These are phyloP conservation scores for Rhizopus microsporus DNA, from an alignment of 371 early-diverging fungal genomes.

Conservation along the genomic window DNA sequence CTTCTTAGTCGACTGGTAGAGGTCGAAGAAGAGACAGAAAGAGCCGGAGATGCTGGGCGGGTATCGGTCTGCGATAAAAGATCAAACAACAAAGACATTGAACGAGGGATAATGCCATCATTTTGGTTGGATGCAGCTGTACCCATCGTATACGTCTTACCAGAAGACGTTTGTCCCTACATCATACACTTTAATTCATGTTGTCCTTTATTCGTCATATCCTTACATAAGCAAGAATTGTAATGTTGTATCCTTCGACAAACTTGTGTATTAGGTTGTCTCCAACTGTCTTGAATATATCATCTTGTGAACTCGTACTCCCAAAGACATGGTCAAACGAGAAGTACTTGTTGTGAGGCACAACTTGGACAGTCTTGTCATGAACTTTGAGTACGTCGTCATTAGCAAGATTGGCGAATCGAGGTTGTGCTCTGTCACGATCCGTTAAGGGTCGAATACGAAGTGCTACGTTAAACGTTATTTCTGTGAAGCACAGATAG, in stretches of 20 bases:
- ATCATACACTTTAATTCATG: not conserved
- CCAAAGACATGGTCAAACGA: slow-evolving; percentile 42
- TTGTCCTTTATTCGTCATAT: not conserved
- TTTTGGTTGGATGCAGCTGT: slow-evolving; percentile 68
- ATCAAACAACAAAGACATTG: slow-evolving; percentile 75
- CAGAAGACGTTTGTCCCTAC: slow-evolving; percentile 83
- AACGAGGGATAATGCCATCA: slow-evolving; percentile 86
- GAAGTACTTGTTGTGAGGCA: slow-evolving; percentile 34
- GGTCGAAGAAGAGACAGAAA: slow-evolving; percentile 27
- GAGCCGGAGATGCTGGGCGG: slow-evolving; percentile 24
- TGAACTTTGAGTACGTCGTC: slow-evolving; percentile 30
- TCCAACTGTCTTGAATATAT: slow-evolving; percentile 28
- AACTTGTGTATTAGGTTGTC: slow-evolving; percentile 33
- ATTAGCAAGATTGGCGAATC: slow-evolving; percentile 36
- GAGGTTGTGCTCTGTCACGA: slow-evolving; percentile 33
- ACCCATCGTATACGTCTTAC: slow-evolving; percentile 98
- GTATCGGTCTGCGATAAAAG: slow-evolving; percentile 23
- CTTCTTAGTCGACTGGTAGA: slow-evolving; percentile 21
- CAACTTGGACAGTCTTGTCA: slow-evolving; percentile 31
- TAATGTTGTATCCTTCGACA: slow-evolving; percentile 77
- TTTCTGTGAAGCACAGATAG: not conserved
- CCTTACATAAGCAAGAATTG: slow-evolving; percentile 90
- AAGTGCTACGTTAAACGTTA: slow-evolving; percentile 16
- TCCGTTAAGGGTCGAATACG: slow-evolving; percentile 36
- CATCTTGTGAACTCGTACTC: slow-evolving; percentile 27